Evolutionary conservation across 1,139 yeast species (phyloP), one percentile per base, ranked within the genome.

Genomic region (Sugiyamaella neomexicana): DNA sequence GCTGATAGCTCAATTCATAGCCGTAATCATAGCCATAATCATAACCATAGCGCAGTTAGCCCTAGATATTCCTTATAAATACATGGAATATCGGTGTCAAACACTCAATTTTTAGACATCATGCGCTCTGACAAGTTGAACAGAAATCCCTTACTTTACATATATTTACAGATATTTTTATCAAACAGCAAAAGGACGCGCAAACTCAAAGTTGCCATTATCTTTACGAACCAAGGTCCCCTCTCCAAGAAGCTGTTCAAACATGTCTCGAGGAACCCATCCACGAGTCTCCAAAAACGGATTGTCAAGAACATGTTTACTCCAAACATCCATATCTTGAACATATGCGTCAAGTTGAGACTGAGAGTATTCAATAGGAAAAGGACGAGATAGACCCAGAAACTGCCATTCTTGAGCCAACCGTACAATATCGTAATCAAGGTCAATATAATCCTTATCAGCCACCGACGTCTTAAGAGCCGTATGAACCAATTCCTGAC

Each of bases 261-360:
- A 90, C 86, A 89, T 81, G 66, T 89, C 96, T 68, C 89, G 96
- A 25, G 98, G 97, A 56, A 93, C 80, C 97, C 97, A 91, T 5
- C 97, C 97, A 55, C 89, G 87, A 38, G 97, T 88, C 49, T 95
- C 95, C 37, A 89, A 85, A 70, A 90, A 90, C 46, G 97, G 97
- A 54, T 83, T 80, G 6, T 83, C 76, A 38, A 85, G 79, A 50
- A 87, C 73, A 61, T 81, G 83, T 61, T 80, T 73, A 69, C 88
- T 93, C 73, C 89, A 86, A 44, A 77, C 80, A 58, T 80, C 83
- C 64, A 89, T 77, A 31, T 80, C 81, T 29, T 73, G 67, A 55
- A 81, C 82, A 66, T 85, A 86, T 50, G 75, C 72, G 56, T 81
- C 80, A 54, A 82, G 68, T 60, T 80, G 82, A 49, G 77, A 81